phyloP scores from a whole-genome alignment of 768 basidiomycete genomes.

The Cantharellus anzutake region DNA sequence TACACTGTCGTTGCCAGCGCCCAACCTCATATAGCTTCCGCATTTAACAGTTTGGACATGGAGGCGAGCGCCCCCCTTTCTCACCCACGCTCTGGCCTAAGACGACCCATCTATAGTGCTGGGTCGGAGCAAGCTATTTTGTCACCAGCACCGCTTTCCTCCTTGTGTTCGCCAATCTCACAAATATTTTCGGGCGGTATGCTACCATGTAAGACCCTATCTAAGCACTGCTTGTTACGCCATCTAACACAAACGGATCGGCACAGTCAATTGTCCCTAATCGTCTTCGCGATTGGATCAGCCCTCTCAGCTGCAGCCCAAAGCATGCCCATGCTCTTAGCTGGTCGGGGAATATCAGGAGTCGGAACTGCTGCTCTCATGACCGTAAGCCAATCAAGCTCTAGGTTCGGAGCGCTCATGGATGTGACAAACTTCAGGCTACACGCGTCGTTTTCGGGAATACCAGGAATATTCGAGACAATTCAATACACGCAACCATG shows the following conservation, averaged over 20 bases:
- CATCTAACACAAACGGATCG: not conserved
- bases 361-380: conserved; percentile 11
- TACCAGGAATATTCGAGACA: conserved; percentile 23
- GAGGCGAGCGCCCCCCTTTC: too few species aligned
- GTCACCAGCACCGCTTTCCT: conserved; percentile 35
- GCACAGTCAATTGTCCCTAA: conserved; percentile 20
- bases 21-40: conserved; percentile 29
- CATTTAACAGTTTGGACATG: conserved; percentile 19
- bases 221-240: not conserved
- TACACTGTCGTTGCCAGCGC: conserved; percentile 31
- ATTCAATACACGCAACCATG: conserved; percentile 24
- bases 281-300: conserved; percentile 29
- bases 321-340: conserved; percentile 28
- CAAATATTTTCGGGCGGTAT: conserved; percentile 33
- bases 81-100: too few species aligned
- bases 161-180: conserved; percentile 30
- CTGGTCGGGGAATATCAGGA: conserved; percentile 22
- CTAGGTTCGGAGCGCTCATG: not conserved
- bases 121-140: conserved; percentile 24
- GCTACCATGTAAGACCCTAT: conserved; percentile 17
- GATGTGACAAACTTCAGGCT: not conserved
- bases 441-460: conserved; percentile 28
- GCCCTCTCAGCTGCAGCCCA: conserved; percentile 27
- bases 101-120: not conserved
- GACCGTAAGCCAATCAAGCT: not conserved